phyloP scores from a whole-genome alignment of 495 filamentous ascomycete genomes.

The Penicillium antarcticum region DNA sequence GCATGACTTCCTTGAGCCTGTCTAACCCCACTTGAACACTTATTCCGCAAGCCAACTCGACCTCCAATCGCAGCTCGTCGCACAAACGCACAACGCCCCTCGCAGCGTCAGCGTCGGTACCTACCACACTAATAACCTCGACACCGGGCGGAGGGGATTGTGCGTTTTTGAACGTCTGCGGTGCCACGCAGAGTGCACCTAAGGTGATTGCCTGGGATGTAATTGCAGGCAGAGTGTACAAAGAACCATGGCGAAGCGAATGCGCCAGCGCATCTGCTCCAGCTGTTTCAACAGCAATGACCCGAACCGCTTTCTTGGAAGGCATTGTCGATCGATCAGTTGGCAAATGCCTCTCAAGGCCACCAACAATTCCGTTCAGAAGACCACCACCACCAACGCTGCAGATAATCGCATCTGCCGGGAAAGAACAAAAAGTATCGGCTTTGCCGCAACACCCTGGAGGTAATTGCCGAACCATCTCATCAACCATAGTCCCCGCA shows the following conservation, averaged over 20 bases:
- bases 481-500: conserved; percentile 62
- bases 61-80: conserved; percentile 71
- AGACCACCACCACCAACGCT: conserved; percentile 86
- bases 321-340: background rate
- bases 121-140: conserved; percentile 59
- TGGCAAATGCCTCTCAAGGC: conserved; percentile 50
- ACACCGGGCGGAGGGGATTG: conserved; percentile 29
- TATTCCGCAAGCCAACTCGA: conserved; percentile 83
- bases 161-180: conserved; percentile 62
- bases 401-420: conserved; percentile 68
- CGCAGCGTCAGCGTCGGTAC: conserved; percentile 76
- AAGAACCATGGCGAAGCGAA: conserved; percentile 50
- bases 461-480: conserved; percentile 58
- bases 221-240: conserved; percentile 64
- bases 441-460: conserved; percentile 14
- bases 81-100: conserved; percentile 66
- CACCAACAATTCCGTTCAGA: conserved; percentile 70
- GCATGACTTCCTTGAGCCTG: conserved; percentile 54
- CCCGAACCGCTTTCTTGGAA: conserved; percentile 24
- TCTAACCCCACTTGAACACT: conserved; percentile 50
- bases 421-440: conserved; percentile 9
- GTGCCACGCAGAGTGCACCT: conserved; percentile 67
- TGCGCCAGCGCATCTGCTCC: conserved; percentile 69
- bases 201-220: conserved; percentile 75
- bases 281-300: conserved; percentile 74